Base-by-base conservation (phyloP, 1,139 yeast species). In the Taiozyma sp. region DNA sequence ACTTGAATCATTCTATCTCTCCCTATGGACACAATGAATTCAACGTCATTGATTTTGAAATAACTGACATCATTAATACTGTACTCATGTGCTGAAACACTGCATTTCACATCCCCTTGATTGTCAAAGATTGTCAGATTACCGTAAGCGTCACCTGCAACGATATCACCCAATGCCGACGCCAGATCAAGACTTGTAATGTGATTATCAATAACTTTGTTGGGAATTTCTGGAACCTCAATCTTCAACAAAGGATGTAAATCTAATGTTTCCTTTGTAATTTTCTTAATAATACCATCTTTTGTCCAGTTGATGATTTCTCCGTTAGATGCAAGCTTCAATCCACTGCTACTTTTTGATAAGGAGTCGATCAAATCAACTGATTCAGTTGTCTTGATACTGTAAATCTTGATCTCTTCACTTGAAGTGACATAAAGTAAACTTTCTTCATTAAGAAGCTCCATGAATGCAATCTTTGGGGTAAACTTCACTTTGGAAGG, bases 1-100 rank as follows among this genome's bases (percentile, higher is more conserved):
- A 83, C 63, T 62, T 84, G 89, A 41, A 83, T 75, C 71, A 83
- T 83, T 45, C 88, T 63, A 62, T 84, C 89, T 39, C 88, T 68
- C 4, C 87, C 79, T 41, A 80, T 75, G 47, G 78, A 74, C 23
- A 73, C 71, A 3, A 76, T 59, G 44, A 76, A 67, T 36, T 67
- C 61, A 34, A 53, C 46, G 0, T 56, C 54, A 0, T 57, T 65
- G 5, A 67, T 49, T 40, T 48, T 50, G 50, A 76, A 74, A 49
- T 64, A 68, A 1, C 64, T 50, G 3, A 79, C 60, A 44, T 76
- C 81, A 52, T 78, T 79, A 13, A 80, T 63, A 14, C 75, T 65
- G 2, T 81, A 78, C 23, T 79, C 73, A 56, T 80, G 85, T 0
- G 82, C 81, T 48, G 76, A 74, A 0, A 66, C 59, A 13, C 62